Conservation (phyloP, 2,329 filamentous ascomycete genomes). For the Sclerotinia nivalis region DNA sequence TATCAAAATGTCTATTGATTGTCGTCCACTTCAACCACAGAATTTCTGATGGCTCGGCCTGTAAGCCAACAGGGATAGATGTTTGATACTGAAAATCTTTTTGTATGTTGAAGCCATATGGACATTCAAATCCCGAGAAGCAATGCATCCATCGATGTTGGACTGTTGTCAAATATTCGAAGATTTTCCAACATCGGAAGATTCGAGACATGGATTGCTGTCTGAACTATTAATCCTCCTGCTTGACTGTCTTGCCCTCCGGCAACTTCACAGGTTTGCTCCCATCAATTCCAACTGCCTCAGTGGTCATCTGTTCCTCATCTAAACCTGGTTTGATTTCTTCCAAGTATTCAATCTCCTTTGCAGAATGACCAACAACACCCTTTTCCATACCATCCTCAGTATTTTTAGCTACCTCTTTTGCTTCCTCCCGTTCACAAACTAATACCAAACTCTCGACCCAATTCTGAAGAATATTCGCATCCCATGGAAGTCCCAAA, state of each 20-base stretch:
- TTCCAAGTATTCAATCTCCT: neutral
- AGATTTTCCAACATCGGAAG: neutral
- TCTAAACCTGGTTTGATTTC: neutral
- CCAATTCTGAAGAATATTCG: neutral
- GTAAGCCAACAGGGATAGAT: neutral
- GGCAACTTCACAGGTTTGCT: neutral
- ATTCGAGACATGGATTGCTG: neutral
- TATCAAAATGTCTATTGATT: neutral
- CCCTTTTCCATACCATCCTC: conserved; percentile 4
- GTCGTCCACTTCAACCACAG: neutral
- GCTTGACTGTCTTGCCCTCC: neutral
- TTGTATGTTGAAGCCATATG: too few species aligned
- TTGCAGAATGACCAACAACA: neutral
- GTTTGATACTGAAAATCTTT: too few species aligned
- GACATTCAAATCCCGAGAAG: too few species aligned
- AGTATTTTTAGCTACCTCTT: neutral
- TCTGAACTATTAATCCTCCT: neutral
- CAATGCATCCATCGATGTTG: too few species aligned
- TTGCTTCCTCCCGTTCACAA: neutral
- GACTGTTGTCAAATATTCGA: too few species aligned
- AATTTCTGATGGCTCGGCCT: neutral
- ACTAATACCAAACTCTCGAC: neutral
- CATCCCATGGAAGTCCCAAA: neutral
- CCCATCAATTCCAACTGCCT: neutral
- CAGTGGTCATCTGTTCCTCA: neutral